Evolutionary conservation across 805 yeast genomes (phyloP).

Genomic region (Maudiozyma pseudohumilis): DNA sequence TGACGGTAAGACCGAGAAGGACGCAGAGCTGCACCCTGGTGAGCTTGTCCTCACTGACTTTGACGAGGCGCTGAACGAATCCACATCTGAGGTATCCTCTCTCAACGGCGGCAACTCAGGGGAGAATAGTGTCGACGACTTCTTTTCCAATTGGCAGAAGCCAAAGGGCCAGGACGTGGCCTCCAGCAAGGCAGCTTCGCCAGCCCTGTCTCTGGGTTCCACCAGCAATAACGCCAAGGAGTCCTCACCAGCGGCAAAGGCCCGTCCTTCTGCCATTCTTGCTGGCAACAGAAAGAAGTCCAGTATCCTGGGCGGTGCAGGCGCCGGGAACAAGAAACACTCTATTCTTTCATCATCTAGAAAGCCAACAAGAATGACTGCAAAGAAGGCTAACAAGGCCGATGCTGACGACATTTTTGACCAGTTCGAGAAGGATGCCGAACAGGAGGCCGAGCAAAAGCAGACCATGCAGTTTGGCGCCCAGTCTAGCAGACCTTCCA

Average conservation of each 20-base stretch:
- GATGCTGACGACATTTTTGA: conserved; percentile 44
- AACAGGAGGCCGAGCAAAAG: conserved; percentile 64
- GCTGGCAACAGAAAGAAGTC: conserved; percentile 23
- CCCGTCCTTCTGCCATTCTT: conserved; percentile 10
- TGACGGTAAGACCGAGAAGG: conserved; percentile 55
- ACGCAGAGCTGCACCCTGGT: conserved; percentile 63
- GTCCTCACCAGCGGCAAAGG: not conserved
- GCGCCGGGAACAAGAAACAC: conserved; percentile 30
- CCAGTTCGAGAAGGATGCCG: conserved; percentile 67
- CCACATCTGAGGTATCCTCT: conserved; percentile 23
- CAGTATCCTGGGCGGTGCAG: conserved; percentile 5
- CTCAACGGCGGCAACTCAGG: conserved; percentile 17
- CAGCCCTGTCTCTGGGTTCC: conserved; percentile 1
- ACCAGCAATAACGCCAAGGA: not conserved
- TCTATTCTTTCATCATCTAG: conserved; percentile 46
- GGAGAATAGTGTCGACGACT: conserved; percentile 60
- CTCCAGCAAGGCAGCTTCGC: conserved; percentile 10
- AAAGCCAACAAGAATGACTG: conserved; percentile 45
- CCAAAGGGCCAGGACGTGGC: conserved; percentile 37
- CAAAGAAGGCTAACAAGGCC: conserved; percentile 46
- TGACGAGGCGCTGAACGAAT: conserved; percentile 17
- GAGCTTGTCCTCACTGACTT: conserved; percentile 42
- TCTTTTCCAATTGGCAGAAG: conserved; percentile 85
- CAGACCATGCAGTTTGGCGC: conserved; percentile 9
- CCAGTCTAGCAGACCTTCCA: not conserved